Evolutionary conservation across 2,329 filamentous ascomycete species (phyloP).

Genomic region (Colletotrichum truncatum): DNA sequence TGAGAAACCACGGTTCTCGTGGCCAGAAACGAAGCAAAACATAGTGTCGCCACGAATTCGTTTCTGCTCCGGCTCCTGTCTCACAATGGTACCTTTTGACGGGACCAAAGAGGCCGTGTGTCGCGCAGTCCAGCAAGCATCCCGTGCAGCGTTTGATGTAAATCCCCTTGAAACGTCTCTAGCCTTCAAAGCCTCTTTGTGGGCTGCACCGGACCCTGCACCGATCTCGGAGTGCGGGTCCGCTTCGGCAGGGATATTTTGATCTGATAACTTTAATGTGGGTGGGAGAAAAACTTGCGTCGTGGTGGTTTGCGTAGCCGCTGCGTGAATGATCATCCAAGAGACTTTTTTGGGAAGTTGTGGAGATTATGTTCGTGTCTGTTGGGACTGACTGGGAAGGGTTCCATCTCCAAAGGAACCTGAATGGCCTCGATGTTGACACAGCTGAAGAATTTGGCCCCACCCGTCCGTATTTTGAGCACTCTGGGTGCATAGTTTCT

Average conservation of each 20-base stretch:
- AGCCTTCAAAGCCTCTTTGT: conserved; percentile 17
- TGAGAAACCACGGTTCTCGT: neutral
- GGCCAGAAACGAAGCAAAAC: neutral
- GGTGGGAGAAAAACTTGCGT: conserved; percentile 11
- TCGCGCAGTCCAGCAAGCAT: conserved; percentile 7
- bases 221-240: conserved; percentile 24
- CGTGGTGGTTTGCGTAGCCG: conserved; percentile 8
- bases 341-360: conserved; percentile 3
- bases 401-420: conserved; percentile 13
- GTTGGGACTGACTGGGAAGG: neutral
- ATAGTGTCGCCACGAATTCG: neutral
- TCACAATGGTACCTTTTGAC: conserved; percentile 17
- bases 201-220: conserved; percentile 15
- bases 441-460: neutral
- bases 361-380: conserved; percentile 18
- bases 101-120: neutral
- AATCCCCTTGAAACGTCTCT: conserved; percentile 28
- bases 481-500: neutral
- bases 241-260: conserved; percentile 20
- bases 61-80: conserved; percentile 15
- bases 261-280: conserved; percentile 26
- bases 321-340: conserved; percentile 8
- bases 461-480: neutral
- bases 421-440: conserved; percentile 12
- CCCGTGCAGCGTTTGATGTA: conserved; percentile 29